Evolutionary conservation across 2,329 filamentous ascomycete genomes (phyloP), one percentile per base, ranked within the genome.

Genomic region (Polytolypa hystricis): DNA sequence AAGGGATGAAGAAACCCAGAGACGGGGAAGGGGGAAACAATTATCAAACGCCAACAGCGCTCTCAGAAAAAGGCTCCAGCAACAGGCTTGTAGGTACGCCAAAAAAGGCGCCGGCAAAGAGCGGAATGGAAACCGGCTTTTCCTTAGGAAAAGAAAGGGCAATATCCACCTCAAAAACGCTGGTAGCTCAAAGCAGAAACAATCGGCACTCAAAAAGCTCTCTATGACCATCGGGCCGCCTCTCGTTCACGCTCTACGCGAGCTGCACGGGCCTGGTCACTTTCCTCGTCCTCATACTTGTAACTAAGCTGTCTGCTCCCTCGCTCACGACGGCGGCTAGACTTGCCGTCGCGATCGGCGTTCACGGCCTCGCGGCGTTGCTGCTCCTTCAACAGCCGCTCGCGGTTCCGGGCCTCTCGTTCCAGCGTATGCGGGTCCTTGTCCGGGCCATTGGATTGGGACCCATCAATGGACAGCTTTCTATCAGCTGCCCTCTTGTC

Each of bases 351-450:
- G 11, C 45, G 48, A 23, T 58, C 52, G 12, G 49, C 47, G 33
- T 54, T 51, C 43, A 57, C 51, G 5, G 66, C 66, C 4, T 86
- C 81, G 4, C 64, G 65, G 8, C 68, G 71, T 38, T 91, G 84
- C 46, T 71, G 68, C 50, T 82, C 79, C 43, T 74, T 76, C 28
- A 84, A 54, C 38, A 74, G 62, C 5, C 73, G 66, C 57, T 89
- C 82, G 10, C 61, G 56, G 30, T 67, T 65, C 45, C 85, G 66
- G 36, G 73, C 68, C 42, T 80, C 79, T 47, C 84, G 85, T 55
- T 89, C 83, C 35, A 81, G 70, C 27, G 81, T 84, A 52, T 84
- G 52, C 66, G 75, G 48, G 71, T 87, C 75, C 77, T 85, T 64
- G 21, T 62, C 56, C 1, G 52, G 47, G 16, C 52, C 51, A 3